Base-by-base conservation (phyloP, 2,329 filamentous ascomycete genomes). In the Amphichorda felina region DNA sequence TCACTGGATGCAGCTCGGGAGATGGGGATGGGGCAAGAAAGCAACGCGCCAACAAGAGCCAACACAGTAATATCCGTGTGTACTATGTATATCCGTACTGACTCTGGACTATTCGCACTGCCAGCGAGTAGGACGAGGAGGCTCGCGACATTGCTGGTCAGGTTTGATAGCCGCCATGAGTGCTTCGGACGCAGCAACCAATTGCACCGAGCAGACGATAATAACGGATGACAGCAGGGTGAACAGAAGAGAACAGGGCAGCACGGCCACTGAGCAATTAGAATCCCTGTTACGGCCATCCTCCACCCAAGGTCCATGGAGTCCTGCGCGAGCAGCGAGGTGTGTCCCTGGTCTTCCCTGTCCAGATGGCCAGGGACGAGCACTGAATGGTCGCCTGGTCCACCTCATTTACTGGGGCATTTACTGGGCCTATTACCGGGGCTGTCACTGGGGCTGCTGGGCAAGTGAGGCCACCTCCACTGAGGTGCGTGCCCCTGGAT, bases 401-500 rank as follows among this genome's bases (percentile, higher is more conserved):
- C 33, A 35, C 33, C 33, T 18, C 33, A 35, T 27, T 35, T 26
- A 27, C 21, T 27, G 33, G 21, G 21, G 21, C n/a, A n/a, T n/a
- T n/a, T n/a, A n/a, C n/a, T n/a, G n/a, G n/a, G n/a, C n/a, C n/a
- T n/a, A n/a, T n/a, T n/a, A n/a, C n/a, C n/a, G n/a, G n/a, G n/a
- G n/a, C n/a, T n/a, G n/a, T n/a, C n/a, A n/a, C n/a, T n/a, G n/a
- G n/a, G n/a, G n/a, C n/a, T n/a, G n/a, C n/a, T n/a, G 33, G 33
- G 33, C 33, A 10, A 5, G 5, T n/a, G 15, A 18, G 4, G 25
- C 26, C 22, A 34, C 32, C 21, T 36, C 34, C 34, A 36, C 34
- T 22, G 27, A 36, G 30, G 15, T 33, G 35, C 35, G 22, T 33
- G 10, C 35, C 35, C 35, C 35, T 37, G 35, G 35, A 37, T 29